Evolutionary conservation across 768 basidiomycete genomes (phyloP).

Genomic region (Auricularia sp.): DNA sequence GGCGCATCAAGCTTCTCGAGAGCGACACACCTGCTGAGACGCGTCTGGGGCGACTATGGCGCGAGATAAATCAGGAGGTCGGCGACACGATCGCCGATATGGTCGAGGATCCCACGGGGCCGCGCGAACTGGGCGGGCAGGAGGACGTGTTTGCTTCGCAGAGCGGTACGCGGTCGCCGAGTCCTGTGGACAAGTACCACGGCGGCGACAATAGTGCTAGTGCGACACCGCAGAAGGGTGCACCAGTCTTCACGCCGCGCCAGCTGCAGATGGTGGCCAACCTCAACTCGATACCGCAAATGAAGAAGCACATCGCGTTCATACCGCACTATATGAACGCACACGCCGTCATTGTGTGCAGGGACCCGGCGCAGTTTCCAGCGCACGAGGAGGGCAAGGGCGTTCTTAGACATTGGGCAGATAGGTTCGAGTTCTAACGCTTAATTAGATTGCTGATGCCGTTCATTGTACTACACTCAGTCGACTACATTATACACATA

Average conservation of each 20-base stretch:
- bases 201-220: not conserved
- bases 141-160: not conserved
- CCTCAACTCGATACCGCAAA: conserved; percentile 55
- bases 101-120: conserved; percentile 28
- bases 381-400: conserved; percentile 51
- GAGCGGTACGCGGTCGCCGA: not conserved
- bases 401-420: conserved; percentile 63
- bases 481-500: too few species aligned
- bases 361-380: conserved; percentile 53
- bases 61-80: conserved; percentile 46
- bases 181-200: not conserved
- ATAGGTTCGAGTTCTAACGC: conserved; percentile 37
- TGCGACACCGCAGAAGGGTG: not conserved
- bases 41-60: conserved; percentile 45
- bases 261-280: conserved; percentile 48
- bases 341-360: conserved; percentile 61
- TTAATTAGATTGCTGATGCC: too few species aligned
- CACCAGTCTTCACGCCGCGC: conserved; percentile 34
- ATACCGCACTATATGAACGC: conserved; percentile 50
- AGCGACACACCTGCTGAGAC: conserved; percentile 30
- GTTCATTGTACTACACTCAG: too few species aligned
- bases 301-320: conserved; percentile 63
- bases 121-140: not conserved
- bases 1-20: conserved; percentile 58
- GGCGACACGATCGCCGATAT: conserved; percentile 54